Evolutionary conservation across 176 grass and related monocot species (phyloP).

Genomic region (Oryza glumipatula): DNA sequence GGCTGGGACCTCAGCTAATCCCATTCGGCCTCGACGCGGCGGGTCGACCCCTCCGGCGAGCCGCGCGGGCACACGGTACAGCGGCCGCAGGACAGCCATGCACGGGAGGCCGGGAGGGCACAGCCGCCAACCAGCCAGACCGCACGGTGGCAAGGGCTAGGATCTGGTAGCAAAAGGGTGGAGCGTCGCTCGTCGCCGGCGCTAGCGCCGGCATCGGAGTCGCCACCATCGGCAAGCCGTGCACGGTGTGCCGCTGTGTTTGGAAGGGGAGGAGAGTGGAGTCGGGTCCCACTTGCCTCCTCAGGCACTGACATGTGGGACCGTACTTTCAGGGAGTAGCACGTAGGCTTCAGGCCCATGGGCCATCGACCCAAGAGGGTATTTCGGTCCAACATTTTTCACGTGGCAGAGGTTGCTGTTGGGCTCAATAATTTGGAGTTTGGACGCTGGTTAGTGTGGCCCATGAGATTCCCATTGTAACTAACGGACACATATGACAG

Average conservation of each 20-base stretch:
- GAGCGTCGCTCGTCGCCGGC: background rate
- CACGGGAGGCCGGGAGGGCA: background rate
- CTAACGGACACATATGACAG: background rate
- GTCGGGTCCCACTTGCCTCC: background rate
- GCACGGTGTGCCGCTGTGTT: background rate
- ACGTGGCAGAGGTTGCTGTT: background rate
- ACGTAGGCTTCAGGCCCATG: background rate
- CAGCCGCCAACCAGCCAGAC: no score
- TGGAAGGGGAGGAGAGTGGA: background rate
- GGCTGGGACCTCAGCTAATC: background rate
- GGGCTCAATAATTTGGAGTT: background rate
- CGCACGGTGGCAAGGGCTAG: background rate
- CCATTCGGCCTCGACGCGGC: background rate
- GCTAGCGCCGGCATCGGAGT: background rate
- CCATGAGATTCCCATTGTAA: background rate
- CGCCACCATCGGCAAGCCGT: background rate
- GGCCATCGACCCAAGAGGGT: no score
- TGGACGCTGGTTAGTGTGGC: background rate
- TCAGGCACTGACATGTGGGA: background rate
- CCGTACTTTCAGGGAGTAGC: accelerated
- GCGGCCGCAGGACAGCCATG: background rate
- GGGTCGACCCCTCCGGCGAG: background rate
- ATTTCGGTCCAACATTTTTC: background rate
- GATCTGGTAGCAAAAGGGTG: background rate
- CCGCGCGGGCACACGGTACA: background rate